phyloP scores from a whole-genome alignment of 139 green algal genomes.

The Limnomonas spitsbergensis region DNA sequence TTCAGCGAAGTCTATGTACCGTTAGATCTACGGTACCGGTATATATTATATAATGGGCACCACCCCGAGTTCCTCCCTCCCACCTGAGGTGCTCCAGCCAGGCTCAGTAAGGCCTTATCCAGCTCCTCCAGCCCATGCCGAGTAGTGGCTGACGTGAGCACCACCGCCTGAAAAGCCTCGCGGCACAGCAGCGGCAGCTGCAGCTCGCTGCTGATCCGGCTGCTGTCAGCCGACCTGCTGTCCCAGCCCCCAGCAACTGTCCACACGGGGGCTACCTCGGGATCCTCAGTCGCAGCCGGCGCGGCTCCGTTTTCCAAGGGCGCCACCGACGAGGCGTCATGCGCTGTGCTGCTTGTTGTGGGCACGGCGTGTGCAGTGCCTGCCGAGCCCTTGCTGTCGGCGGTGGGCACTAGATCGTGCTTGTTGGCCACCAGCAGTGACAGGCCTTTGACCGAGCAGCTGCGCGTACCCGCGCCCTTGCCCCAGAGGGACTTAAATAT shows the following conservation, averaged over 20 bases:
- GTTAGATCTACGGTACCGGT: no score
- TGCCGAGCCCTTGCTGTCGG: not conserved
- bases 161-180: conserved; percentile 30
- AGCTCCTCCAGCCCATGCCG: conserved; percentile 64
- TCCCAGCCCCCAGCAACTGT: not conserved
- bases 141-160: conserved; percentile 64
- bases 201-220: conserved; percentile 22
- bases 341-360: not conserved
- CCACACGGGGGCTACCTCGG: not conserved
- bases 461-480: conserved; percentile 29
- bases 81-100: conserved; percentile 37
- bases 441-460: conserved; percentile 40
- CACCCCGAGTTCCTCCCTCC: no score
- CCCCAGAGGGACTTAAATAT: conserved; percentile 59
- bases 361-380: not conserved
- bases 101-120: conserved; percentile 30
- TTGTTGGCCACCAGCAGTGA: conserved; percentile 91
- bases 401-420: conserved; percentile 55
- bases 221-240: not conserved
- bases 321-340: not conserved
- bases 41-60: no score
- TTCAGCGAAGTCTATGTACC: no score
- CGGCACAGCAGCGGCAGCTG: conserved; percentile 20
- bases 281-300: not conserved
- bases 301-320: no score